phyloP scores from a whole-genome alignment of 305 asterid species.

The Rubia balearica region DNA sequence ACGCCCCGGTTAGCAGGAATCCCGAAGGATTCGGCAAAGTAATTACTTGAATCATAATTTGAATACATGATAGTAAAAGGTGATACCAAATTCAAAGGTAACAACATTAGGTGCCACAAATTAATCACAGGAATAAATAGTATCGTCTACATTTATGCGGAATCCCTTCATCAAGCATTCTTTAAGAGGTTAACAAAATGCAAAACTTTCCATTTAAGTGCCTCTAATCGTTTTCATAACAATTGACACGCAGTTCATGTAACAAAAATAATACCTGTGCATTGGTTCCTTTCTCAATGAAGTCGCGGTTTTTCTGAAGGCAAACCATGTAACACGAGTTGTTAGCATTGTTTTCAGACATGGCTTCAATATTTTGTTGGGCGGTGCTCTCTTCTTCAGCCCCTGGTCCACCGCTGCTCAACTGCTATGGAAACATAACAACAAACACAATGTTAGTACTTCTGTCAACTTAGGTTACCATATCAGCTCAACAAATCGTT shows the following conservation, averaged over 20 bases:
- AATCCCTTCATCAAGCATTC: too few relatives aligned
- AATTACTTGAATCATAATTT: too few relatives aligned
- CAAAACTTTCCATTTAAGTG: not conserved
- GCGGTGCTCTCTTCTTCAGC: conserved; percentile 63
- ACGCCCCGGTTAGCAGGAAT: too few relatives aligned
- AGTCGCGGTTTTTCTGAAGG: conserved; percentile 57
- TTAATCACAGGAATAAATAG: too few relatives aligned
- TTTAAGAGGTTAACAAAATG: not conserved
- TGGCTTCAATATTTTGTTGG: conserved; percentile 72
- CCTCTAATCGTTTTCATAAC: not conserved
- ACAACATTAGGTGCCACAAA: not conserved
- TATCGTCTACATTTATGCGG: too few relatives aligned
- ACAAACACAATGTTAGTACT: conserved; percentile 10
- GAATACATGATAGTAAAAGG: too few relatives aligned
- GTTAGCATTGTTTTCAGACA: conserved; percentile 73
- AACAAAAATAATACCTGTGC: conserved; percentile 48
- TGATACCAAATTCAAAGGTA: not conserved
- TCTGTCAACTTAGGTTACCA: conserved; percentile 2
- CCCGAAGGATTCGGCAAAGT: too few relatives aligned
- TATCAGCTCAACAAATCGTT: not conserved
- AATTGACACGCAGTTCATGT: too few relatives aligned
- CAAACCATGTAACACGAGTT: conserved; percentile 68
- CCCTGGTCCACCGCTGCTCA: conserved; percentile 51
- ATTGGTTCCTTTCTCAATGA: conserved; percentile 77
- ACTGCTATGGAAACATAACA: conserved; percentile 30